Base-by-base conservation (phyloP, 2,329 filamentous ascomycete species). In the Clonostachys rosea region DNA sequence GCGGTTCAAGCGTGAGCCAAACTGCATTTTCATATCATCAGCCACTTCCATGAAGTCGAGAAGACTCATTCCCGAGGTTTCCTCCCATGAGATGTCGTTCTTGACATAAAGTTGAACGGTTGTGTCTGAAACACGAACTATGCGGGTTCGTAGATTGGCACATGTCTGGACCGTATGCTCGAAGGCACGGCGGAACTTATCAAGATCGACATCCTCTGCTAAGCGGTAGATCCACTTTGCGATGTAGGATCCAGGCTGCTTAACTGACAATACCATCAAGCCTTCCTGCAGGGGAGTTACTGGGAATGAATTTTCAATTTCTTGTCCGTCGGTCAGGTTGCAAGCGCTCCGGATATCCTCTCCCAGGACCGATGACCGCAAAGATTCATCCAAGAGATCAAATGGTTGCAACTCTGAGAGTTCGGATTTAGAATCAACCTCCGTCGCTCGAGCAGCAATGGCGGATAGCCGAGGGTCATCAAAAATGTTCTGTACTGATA, bases 401-500 rank as follows among this genome's bases (percentile, higher is more conserved):
- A 49, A 49, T 2, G 44, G 44, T 11, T 18, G 14, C 13, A 34
- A 14, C n/a, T 43, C 39, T n/a, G 17, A 6, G 4, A n/a, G 5
- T 5, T 18, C 37, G 7, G 12, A 10, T 8, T 9, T 7, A n/a
- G 20, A 16, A n/a, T n/a, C 20, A n/a, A 18, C 2, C 6, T 34
- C 42, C 24, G 44, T 35, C 10, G 40, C 39, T 2, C 58, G 52
- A 2, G 14, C 17, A n/a, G 70, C 69, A 70, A 74, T 71, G 11
- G 65, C 62, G n/a, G 60, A 60, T 4, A 74, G 60, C 6, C 63
- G 59, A 0, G 71, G 68, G 34, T 67, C 58, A 17, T 59, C 59
- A 46, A 75, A 73, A 33, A 71, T 65, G 42, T 56, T 61, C 7
- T 64, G 64, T 1, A 75, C 70, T 5, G 65, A 69, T 18, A 75